Evolutionary conservation across 108 stramenopile genomes (phyloP).

Genomic region (Asterionellopsis glacialis): DNA sequence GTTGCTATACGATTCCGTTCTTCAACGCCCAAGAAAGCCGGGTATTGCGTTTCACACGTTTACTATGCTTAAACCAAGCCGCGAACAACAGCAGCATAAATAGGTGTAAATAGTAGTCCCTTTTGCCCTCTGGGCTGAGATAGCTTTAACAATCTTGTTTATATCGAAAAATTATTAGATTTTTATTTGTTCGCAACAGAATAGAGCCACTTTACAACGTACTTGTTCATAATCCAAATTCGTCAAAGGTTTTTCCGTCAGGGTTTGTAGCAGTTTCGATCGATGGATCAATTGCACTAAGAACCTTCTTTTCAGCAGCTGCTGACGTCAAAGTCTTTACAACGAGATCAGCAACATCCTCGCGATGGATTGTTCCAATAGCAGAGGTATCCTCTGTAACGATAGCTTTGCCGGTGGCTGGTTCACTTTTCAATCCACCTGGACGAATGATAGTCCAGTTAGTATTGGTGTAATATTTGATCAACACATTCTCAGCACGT

Average conservation of each 20-base stretch:
- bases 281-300: conserved; percentile 72
- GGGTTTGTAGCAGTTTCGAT: conserved; percentile 25
- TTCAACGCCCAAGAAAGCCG: background rate
- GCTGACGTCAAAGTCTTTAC: conserved; percentile 56
- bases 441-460: conserved; percentile 97
- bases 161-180: no score
- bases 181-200: no score
- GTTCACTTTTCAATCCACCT: conserved; percentile 77
- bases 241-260: background rate
- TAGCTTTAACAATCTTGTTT: no score
- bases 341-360: conserved; percentile 85
- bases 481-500: conserved; percentile 75
- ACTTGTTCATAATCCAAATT: no score
- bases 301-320: conserved; percentile 63
- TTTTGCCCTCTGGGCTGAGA: no score
- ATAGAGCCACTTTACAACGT: no score
- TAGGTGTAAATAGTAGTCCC: no score
- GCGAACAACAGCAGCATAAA: no score
- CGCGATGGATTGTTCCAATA: conserved; percentile 87
- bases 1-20: conserved; percentile 23
- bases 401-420: conserved; percentile 76
- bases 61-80: conserved; percentile 20
- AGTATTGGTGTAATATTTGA: conserved; percentile 91
- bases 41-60: conserved; percentile 21
- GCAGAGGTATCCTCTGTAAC: conserved; percentile 83